Percentiles rank a stretch among this genome's conserved stretches.
Conservation (phyloP, 2,329 filamentous ascomycete species). For the Aureobasidium sp. region DNA sequence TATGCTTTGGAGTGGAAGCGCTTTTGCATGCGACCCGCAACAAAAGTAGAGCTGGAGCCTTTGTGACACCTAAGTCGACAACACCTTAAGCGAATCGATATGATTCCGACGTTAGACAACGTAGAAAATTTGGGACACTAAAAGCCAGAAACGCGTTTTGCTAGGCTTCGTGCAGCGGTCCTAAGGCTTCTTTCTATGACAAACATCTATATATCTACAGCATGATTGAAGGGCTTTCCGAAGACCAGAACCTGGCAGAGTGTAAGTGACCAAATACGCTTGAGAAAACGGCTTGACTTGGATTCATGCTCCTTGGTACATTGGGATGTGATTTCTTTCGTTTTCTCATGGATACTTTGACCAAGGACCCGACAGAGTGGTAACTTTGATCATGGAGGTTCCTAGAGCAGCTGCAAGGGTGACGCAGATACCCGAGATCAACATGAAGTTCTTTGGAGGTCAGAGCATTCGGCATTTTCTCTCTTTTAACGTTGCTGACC, state of each 20-base stretch:
- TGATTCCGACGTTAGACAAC: neutral
- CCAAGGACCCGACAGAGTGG: neutral
- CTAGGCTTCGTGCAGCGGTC: neutral
- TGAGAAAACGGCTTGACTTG: too few species aligned
- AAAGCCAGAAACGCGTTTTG: slow-evolving; percentile 8
- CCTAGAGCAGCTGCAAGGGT: neutral
- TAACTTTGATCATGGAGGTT: neutral
- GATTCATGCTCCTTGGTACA: neutral
- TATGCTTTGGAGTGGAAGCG: neutral
- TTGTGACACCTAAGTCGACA: neutral
- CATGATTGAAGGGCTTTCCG: neutral
- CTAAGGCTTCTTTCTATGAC: neutral
- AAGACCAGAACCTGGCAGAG: neutral
- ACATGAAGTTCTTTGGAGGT: neutral
- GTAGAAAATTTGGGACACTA: slow-evolving; percentile 7
- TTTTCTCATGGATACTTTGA: neutral
- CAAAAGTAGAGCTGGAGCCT: neutral
- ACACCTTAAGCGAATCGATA: neutral
- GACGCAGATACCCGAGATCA: neutral
- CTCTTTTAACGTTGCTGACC: neutral
- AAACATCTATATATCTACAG: neutral
- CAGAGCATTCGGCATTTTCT: neutral
- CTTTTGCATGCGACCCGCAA: too few species aligned
- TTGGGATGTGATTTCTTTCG: neutral
- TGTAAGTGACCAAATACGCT: neutral